Percentiles rank a stretch among this genome's conserved stretches.
Evolutionary conservation across 108 stramenopile genomes (phyloP).

Genomic region (Schizochytrium sp.): DNA sequence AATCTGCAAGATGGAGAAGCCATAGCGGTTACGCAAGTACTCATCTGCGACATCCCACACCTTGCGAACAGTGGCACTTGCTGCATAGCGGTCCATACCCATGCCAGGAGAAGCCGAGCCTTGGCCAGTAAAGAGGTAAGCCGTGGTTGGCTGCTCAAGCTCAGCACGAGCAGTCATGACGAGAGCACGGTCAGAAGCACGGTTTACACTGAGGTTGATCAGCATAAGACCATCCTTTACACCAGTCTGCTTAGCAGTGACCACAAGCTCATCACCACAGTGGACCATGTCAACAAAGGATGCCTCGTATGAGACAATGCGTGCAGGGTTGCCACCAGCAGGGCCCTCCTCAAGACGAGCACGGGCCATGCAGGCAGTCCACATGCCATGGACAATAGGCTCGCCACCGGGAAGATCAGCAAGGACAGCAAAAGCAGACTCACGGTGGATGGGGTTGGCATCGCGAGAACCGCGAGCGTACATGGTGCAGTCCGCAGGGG

Average conservation of each 20-base stretch:
- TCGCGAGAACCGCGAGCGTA: constrained; percentile 54
- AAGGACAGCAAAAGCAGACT: constrained; percentile 23
- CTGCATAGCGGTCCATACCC: constrained; percentile 64
- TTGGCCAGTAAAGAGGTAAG: constrained; percentile 62
- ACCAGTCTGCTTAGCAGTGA: neutral
- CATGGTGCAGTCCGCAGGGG: neutral
- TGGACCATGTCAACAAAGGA: constrained; percentile 56
- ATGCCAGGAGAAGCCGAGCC: constrained; percentile 61
- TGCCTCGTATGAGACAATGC: constrained; percentile 42
- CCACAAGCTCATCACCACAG: constrained; percentile 24
- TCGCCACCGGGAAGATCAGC: constrained; percentile 59
- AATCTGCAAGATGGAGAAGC: constrained; percentile 63
- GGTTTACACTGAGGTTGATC: neutral
- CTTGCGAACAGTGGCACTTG: neutral
- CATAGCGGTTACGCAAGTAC: constrained; percentile 10
- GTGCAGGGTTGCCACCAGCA: neutral
- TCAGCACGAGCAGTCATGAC: constrained; percentile 49
- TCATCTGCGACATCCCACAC: constrained; percentile 59
- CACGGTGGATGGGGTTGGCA: constrained; percentile 64
- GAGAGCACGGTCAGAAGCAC: neutral
- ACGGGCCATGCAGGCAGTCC: constrained; percentile 37
- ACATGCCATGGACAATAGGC: constrained; percentile 65
- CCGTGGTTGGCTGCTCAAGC: constrained; percentile 53
- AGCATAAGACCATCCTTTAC: constrained; percentile 4
- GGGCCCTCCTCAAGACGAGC: neutral